Evolutionary conservation across 495 filamentous ascomycete genomes (phyloP).

Genomic region (Letharia lupina): DNA sequence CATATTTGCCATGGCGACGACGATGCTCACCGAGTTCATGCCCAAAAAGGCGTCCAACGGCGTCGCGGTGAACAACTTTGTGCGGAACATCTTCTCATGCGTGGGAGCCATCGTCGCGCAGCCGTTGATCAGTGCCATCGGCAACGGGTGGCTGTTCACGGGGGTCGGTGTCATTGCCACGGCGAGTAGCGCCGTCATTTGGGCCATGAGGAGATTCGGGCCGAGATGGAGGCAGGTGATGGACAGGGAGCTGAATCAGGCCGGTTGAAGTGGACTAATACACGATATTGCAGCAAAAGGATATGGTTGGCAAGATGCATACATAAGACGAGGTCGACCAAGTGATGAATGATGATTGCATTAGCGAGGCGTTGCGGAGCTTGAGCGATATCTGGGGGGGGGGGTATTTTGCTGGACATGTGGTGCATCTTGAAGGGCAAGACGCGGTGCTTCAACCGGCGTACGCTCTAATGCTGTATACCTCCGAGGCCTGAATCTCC

Average conservation of each 20-base stretch:
- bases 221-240: constrained; percentile 60
- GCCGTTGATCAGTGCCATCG: constrained; percentile 69
- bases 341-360: not conserved
- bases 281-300: not conserved
- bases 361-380: not conserved
- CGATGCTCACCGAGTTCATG: constrained; percentile 89
- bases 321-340: not conserved
- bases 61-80: constrained; percentile 69
- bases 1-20: constrained; percentile 69
- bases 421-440: not conserved
- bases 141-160: constrained; percentile 85
- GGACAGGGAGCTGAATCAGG: constrained; percentile 40
- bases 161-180: constrained; percentile 57
- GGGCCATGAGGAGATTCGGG: constrained; percentile 56
- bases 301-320: not conserved
- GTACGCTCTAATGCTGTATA: not conserved
- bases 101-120: constrained; percentile 65
- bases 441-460: not conserved
- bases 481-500: no score
- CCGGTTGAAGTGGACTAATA: not conserved
- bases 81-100: constrained; percentile 79
- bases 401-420: not conserved
- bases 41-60: constrained; percentile 62
- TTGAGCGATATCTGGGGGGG: not conserved
- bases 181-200: constrained; percentile 46